A percentile compares a stretch with the other conserved stretches of the same genome.
phyloP scores from a whole-genome alignment of 1,284 basidiomycete genomes.

The Irpex sp. region DNA sequence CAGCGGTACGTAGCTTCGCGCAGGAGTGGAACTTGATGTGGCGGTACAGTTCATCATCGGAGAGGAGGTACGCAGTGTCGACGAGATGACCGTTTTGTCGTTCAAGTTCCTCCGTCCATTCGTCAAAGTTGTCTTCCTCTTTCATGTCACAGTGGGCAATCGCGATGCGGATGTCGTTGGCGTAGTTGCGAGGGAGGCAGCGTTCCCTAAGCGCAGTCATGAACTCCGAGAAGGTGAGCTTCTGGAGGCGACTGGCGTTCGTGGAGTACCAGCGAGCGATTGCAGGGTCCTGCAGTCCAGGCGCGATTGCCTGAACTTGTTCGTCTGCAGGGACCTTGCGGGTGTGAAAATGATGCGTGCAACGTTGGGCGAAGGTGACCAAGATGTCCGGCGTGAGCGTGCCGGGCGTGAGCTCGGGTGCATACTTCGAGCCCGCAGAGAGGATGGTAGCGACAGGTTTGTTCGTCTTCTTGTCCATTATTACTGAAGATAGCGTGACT shows the following conservation, averaged over 20 bases:
- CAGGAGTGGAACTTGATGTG: neutral
- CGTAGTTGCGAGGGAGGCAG: slow-evolving; percentile 4
- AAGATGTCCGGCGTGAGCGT: neutral
- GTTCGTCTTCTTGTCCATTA: neutral
- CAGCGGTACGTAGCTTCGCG: neutral
- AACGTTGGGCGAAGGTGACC: neutral
- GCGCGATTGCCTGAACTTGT: neutral
- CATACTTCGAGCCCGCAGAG: neutral
- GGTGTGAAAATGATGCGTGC: slow-evolving; percentile 2
- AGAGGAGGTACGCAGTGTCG: neutral
- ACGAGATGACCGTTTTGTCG: neutral
- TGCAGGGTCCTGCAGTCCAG: slow-evolving; percentile 1
- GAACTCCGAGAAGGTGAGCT: slow-evolving; percentile 5
- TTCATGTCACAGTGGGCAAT: neutral
- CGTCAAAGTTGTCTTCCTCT: neutral
- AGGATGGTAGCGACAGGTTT: neutral
- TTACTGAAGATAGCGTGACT: neutral
- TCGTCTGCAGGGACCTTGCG: neutral
- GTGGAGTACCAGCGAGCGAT: neutral
- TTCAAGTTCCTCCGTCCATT: neutral
- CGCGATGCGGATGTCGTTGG: neutral
- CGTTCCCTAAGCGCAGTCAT: neutral
- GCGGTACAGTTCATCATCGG: neutral
- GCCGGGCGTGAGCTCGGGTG: neutral
- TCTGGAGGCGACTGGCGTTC: neutral